Evolutionary conservation across 345 rosid species (phyloP).

Genomic region (Microcos paniculata): DNA sequence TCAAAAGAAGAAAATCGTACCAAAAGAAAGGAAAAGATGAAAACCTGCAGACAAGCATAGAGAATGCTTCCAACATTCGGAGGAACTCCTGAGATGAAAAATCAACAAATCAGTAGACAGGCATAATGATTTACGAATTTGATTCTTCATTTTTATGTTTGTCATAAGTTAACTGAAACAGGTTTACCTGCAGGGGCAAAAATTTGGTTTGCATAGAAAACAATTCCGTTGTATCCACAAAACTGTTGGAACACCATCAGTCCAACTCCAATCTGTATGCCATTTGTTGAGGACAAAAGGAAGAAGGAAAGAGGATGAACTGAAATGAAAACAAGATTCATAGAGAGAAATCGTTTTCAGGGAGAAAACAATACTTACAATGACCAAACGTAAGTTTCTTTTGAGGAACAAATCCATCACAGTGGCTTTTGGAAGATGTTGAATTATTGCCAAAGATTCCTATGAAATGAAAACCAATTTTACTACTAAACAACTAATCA

Average conservation of each 20-base stretch:
- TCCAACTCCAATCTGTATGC: conserved; percentile 91
- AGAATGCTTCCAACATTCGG: conserved; percentile 67
- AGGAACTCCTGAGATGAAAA: no score
- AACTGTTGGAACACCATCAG: conserved; percentile 85
- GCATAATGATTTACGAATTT: no score
- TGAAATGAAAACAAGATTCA: background rate
- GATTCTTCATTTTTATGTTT: no score
- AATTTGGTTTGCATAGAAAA: conserved; percentile 68
- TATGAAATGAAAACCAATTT: conserved; percentile 23
- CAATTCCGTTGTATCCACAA: conserved; percentile 84
- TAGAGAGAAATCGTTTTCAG: background rate
- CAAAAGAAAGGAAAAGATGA: conserved; percentile 3
- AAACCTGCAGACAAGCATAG: conserved; percentile 86
- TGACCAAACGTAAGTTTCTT: conserved; percentile 65
- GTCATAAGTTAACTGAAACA: conserved; percentile 25
- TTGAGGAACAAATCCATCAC: conserved; percentile 59
- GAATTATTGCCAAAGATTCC: conserved; percentile 69
- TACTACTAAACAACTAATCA: background rate
- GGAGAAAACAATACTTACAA: conserved; percentile 36
- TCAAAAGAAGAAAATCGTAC: background rate
- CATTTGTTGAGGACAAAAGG: background rate
- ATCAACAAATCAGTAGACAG: no score
- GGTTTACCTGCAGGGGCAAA: conserved; percentile 75
- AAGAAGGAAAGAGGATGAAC: background rate
- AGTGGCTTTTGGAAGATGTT: conserved; percentile 64